Percentiles rank a stretch among this genome's conserved stretches.
phyloP scores from a whole-genome alignment of 2,329 filamentous ascomycete genomes.

The Colletotrichum sp. region DNA sequence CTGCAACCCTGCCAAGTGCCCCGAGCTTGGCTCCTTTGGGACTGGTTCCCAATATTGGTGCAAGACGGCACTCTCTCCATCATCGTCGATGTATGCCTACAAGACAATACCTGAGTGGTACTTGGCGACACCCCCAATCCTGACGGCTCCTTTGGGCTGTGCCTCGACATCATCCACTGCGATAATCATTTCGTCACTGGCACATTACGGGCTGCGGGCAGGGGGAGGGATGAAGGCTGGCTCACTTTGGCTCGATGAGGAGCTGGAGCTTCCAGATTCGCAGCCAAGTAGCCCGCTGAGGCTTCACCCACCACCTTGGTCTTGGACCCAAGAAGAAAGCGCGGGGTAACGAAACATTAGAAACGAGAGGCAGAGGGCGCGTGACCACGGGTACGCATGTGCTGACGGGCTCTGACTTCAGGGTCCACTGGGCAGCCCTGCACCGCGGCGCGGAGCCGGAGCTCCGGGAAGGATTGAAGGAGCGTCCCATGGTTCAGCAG shows the following conservation, averaged over 20 bases:
- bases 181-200: neutral
- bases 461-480: neutral
- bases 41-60: neutral
- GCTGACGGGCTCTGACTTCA: neutral
- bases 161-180: neutral
- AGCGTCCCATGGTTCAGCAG: neutral
- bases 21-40: neutral
- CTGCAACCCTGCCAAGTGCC: neutral
- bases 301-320: neutral
- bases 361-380: neutral
- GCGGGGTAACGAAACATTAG: neutral
- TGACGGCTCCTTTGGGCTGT: neutral
- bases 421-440: neutral
- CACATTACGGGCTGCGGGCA: neutral
- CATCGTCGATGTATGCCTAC: neutral
- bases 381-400: neutral
- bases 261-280: neutral
- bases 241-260: neutral
- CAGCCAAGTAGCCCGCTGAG: neutral
- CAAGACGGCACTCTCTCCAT: neutral
- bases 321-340: neutral
- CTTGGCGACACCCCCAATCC: neutral
- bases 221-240: neutral
- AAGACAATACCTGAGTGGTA: neutral
- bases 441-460: slow-evolving; percentile 7